A percentile compares a stretch with the other conserved stretches of the same genome.
Evolutionary conservation across 805 yeast genomes (phyloP).

Genomic region (Metschnikowia cubensis): DNA sequence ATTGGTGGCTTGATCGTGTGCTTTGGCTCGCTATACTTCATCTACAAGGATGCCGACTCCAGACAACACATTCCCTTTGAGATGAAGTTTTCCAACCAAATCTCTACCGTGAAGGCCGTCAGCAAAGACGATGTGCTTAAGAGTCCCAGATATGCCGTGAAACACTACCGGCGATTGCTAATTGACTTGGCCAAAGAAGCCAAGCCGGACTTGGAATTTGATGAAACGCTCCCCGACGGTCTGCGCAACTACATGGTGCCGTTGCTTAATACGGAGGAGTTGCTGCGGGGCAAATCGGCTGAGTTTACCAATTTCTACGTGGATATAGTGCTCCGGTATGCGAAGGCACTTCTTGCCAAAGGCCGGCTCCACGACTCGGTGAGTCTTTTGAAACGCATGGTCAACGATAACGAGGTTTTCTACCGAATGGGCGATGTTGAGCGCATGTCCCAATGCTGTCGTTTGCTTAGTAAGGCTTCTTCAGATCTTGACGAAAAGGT

Average conservation of each 20-base stretch:
- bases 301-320: conserved; percentile 40
- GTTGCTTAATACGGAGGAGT: conserved; percentile 26
- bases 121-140: conserved; percentile 41
- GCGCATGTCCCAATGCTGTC: conserved; percentile 36
- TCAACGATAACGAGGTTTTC: conserved; percentile 35
- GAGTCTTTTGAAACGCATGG: conserved; percentile 24
- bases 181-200: conserved; percentile 30
- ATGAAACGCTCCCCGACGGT: conserved; percentile 21
- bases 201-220: conserved; percentile 24
- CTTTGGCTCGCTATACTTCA: conserved; percentile 34
- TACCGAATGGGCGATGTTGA: conserved; percentile 39
- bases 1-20: conserved; percentile 39
- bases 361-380: conserved; percentile 33
- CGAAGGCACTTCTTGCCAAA: conserved; percentile 39
- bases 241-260: conserved; percentile 31
- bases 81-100: conserved; percentile 29
- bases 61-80: conserved; percentile 41
- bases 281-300: conserved; percentile 27
- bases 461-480: conserved; percentile 29
- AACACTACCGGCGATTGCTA: conserved; percentile 38
- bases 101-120: conserved; percentile 38
- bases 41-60: conserved; percentile 37
- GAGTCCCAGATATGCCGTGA: conserved; percentile 41
- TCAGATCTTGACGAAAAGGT: conserved; percentile 19
- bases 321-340: conserved; percentile 39